Percentiles rank a stretch among this genome's conserved stretches.
These are phyloP conservation scores for Coleophoma cylindrospora DNA, from an alignment of 2,329 filamentous ascomycete species.

Conservation along the genomic window DNA sequence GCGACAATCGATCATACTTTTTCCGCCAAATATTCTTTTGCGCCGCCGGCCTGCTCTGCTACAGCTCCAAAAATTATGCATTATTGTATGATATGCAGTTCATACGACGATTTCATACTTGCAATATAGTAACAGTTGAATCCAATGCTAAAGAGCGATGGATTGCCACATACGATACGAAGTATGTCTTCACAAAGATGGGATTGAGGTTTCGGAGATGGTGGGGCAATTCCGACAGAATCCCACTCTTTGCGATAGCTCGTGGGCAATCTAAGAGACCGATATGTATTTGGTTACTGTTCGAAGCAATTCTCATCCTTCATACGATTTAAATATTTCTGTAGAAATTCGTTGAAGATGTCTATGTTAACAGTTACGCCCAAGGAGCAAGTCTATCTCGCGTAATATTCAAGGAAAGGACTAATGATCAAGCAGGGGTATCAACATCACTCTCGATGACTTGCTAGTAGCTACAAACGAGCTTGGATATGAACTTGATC, in stretches of 20 bases:
- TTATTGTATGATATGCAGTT: no score
- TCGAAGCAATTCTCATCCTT: no score
- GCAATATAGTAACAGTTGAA: no score
- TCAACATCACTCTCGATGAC: slow-evolving; percentile 13
- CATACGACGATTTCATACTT: no score
- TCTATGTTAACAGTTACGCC: slow-evolving; percentile 15
- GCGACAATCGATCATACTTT: neutral
- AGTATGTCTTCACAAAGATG: neutral
- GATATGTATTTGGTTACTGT: no score
- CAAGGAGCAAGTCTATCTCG: slow-evolving; percentile 6
- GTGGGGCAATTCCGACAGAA: neutral
- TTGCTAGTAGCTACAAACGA: slow-evolving; percentile 10
- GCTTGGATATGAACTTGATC: slow-evolving; percentile 9
- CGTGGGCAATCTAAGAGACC: no score
- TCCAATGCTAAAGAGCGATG: no score
- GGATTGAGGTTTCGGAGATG: neutral
- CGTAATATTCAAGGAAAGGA: neutral
- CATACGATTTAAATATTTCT: no score
- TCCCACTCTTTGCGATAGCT: neutral
- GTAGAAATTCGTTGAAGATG: slow-evolving; percentile 4
- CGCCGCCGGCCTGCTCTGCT: neutral
- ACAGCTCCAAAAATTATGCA: neutral
- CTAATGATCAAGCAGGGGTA: slow-evolving; percentile 6
- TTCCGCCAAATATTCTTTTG: neutral
- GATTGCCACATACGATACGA: no score